phyloP scores from a whole-genome alignment of 1,139 yeast genomes.

The Blastobotrys buckinghamii region DNA sequence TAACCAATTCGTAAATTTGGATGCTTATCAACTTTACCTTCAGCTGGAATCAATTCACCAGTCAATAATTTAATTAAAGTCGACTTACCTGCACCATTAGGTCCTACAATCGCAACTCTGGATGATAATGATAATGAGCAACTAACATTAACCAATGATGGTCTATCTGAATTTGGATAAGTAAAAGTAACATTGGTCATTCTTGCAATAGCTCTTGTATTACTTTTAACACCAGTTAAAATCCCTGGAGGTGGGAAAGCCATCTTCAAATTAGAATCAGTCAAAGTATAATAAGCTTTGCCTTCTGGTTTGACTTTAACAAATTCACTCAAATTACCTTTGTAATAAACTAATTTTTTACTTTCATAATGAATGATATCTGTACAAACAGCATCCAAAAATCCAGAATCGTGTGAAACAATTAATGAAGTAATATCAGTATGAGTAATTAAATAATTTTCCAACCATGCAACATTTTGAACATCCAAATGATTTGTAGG shows the following conservation, averaged over 20 bases:
- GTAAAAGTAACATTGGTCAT: conserved; percentile 79
- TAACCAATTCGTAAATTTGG: conserved; percentile 97
- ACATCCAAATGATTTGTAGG: conserved; percentile 99
- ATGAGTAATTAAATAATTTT: conserved; percentile 71
- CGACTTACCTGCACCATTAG: conserved; percentile 99
- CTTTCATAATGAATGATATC: conserved; percentile 95
- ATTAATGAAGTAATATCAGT: conserved; percentile 87
- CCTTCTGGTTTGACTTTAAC: conserved; percentile 94
- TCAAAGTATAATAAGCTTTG: conserved; percentile 90
- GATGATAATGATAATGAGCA: conserved; percentile 88
- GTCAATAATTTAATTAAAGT: conserved; percentile 89
- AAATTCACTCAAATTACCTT: conserved; percentile 90
- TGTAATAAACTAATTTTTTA: conserved; percentile 90
- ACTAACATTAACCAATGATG: conserved; percentile 72
- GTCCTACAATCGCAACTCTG: conserved; percentile 94
- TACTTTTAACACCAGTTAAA: conserved; percentile 91
- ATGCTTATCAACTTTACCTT: conserved; percentile 92
- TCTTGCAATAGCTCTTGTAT: conserved; percentile 91
- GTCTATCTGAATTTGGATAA: conserved; percentile 85
- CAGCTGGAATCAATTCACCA: conserved; percentile 80
- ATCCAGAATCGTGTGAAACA: conserved; percentile 97
- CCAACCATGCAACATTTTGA: conserved; percentile 86
- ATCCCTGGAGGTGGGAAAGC: conserved; percentile 98
- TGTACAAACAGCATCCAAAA: conserved; percentile 92
- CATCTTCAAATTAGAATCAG: conserved; percentile 92